Base-by-base conservation (phyloP, 2,329 filamentous ascomycete species). In the Cryphonectria naterciae region DNA sequence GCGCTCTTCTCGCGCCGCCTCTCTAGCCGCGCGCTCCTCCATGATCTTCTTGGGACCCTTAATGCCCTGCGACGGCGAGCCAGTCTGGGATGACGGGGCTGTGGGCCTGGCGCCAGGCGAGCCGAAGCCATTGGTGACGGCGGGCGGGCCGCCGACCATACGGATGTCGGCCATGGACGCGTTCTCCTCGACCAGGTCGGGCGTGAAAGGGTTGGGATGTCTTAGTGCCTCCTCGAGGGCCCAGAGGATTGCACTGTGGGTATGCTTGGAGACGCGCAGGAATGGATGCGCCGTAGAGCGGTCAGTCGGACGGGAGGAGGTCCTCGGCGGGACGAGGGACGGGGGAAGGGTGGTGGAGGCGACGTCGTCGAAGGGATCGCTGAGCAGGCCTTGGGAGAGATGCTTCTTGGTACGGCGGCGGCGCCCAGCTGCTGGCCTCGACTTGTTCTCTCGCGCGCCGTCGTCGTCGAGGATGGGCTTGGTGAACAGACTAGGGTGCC, bases 1-100 rank as follows among this genome's bases (percentile, higher is more conserved):
- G 17, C 71, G 71, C 63, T 73, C 70, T 43, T 68, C 67, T 70
- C 91, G 85, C 37, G 91, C 89, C 78, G 87, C 89, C 80, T 97
- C 93, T 73, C 95, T 88, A 74, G 93, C 92, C 69, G 88, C 87
- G 70, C 95, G 91, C 79, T 95, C 91, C 80, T 93, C 90, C 95
- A 98, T 97, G 77, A 98, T 95, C 83, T 95, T 92, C 74, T 92
- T 90, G 22, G 95, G 95, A 49, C 94, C 95, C 75, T 92, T 89
- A 72, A 98, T 92, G 37, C 92, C 90, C 68, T 77, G 75, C 71
- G 86, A 85, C 13, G 87, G 87, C 19, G 87, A 89, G 74, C 85
- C 84, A 37, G 85, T 85, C 68, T 86, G 85, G 28, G 81, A 81
- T 46, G 87, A 84, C 2, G 84, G 81, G n/a, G 83, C 82, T 1